Conservation (phyloP, 2,329 filamentous ascomycete genomes). For the Penicillium digitatum region DNA sequence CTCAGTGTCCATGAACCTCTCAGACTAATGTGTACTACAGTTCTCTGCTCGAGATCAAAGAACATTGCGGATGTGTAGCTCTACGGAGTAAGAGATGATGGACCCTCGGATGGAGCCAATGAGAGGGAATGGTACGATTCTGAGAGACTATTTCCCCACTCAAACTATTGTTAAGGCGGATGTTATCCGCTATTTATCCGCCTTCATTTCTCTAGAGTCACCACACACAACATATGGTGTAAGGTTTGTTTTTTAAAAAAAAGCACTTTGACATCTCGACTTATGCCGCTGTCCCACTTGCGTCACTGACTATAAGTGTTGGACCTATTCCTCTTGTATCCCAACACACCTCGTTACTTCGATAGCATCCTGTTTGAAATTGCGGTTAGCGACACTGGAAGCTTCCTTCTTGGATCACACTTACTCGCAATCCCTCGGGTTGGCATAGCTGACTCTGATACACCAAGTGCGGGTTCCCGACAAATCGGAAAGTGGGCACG, state of each 20-base stretch:
- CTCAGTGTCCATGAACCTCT: background rate
- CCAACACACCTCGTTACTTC: conserved; percentile 34
- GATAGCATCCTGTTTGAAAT: conserved; percentile 28
- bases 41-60: background rate
- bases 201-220: background rate
- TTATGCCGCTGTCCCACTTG: background rate
- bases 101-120: background rate
- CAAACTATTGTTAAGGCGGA: background rate
- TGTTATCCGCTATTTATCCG: background rate
- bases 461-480: conserved; percentile 60
- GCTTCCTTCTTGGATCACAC: conserved; percentile 1
- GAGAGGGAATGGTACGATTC: background rate
- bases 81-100: background rate
- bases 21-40: background rate
- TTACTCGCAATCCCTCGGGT: conserved; percentile 28
- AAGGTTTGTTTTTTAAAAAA: too few relatives aligned
- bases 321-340: conserved; percentile 11
- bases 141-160: background rate
- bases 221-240: too few relatives aligned
- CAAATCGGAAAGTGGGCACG: conserved; percentile 16
- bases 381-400: background rate
- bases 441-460: conserved; percentile 58
- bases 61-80: background rate
- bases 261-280: background rate
- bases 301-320: background rate